A percentile compares a stretch with the other conserved stretches of the same genome.
These are phyloP conservation scores for Nicotiana tabacum DNA, from an alignment of 257 asterid species.

Conservation along the genomic window DNA sequence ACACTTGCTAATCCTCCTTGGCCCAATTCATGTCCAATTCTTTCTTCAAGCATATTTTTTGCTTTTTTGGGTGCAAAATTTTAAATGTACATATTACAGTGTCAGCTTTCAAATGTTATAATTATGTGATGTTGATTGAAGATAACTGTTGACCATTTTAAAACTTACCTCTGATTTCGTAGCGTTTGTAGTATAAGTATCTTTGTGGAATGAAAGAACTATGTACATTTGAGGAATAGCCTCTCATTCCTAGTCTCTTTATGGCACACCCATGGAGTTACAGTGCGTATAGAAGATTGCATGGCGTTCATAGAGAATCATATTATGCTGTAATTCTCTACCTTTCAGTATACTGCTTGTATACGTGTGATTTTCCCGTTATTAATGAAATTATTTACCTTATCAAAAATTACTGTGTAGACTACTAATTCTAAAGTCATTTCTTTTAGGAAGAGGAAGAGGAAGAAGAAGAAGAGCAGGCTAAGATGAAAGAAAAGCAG, in stretches of 20 bases:
- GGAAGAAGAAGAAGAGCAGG: slow-evolving; percentile 78
- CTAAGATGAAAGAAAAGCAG: slow-evolving; percentile 66
- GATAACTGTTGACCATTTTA: background rate
- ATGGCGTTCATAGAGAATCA: background rate
- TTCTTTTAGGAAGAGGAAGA: slow-evolving; percentile 84
- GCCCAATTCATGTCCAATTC: background rate
- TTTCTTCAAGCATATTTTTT: background rate
- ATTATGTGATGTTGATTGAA: background rate
- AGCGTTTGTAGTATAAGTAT: background rate
- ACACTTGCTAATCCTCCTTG: background rate
- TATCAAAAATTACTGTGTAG: background rate
- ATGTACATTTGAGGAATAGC: background rate
- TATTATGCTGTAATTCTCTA: background rate
- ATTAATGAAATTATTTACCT: background rate
- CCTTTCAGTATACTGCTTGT: background rate
- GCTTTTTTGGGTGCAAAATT: background rate
- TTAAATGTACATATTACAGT: background rate
- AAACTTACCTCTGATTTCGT: background rate
- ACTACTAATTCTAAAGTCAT: slow-evolving; percentile 20
- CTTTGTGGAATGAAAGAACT: background rate
- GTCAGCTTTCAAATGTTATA: background rate
- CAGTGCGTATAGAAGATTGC: background rate
- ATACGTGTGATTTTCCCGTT: background rate
- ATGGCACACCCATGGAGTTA: background rate
- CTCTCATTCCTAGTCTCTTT: background rate